Conservation (phyloP, 2,329 filamentous ascomycete genomes). For the Alternaria conjuncta region DNA sequence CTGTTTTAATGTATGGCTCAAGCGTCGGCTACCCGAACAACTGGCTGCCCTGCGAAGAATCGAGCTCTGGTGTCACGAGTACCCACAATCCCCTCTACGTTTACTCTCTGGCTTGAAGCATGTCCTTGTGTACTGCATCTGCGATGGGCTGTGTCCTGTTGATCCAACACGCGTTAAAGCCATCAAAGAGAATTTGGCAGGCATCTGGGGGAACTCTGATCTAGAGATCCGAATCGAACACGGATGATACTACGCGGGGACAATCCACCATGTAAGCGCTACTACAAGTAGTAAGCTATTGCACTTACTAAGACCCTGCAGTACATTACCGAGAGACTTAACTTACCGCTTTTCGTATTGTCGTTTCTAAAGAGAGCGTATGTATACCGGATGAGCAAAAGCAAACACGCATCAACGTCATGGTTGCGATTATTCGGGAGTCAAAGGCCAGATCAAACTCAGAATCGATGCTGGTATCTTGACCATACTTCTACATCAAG, state of each 20-base stretch:
- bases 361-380: neutral
- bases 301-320: no score
- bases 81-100: neutral
- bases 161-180: no score
- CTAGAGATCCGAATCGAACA: no score
- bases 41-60: neutral
- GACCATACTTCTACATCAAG: neutral
- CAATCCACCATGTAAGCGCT: no score
- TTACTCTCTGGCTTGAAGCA: neutral
- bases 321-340: no score
- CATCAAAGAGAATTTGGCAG: no score
- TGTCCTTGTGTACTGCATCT: no score
- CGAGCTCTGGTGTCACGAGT: neutral
- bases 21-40: neutral
- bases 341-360: no score
- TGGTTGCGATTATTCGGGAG: neutral
- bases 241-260: no score
- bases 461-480: neutral
- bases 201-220: no score
- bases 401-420: neutral
- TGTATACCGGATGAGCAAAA: neutral
- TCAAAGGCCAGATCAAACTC: rapidly evolving
- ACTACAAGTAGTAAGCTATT: no score
- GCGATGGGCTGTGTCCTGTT: no score
- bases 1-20: neutral